Conservation (phyloP, 306 rosid genomes). For the Cercis canadensis region DNA sequence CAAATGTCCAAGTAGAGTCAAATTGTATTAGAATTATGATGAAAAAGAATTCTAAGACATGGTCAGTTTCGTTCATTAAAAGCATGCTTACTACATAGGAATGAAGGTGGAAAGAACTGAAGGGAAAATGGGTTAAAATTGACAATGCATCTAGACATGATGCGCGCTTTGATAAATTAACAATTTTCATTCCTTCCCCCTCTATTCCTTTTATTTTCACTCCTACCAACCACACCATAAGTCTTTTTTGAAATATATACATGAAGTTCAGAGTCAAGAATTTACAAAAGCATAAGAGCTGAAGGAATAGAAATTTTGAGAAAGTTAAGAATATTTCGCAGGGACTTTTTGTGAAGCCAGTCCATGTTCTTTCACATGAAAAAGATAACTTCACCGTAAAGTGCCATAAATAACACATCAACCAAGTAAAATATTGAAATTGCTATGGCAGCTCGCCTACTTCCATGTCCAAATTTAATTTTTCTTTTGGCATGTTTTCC, state of each 20-base stretch:
- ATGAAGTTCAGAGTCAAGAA: neutral
- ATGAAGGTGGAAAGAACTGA: neutral
- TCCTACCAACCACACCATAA: too few species aligned
- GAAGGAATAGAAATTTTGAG: slow-evolving; percentile 67
- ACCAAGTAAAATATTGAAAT: slow-evolving; percentile 60
- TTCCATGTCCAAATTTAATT: slow-evolving; percentile 52
- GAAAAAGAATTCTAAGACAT: neutral
- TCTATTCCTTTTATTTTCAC: too few species aligned
- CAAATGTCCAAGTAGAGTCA: too few species aligned
- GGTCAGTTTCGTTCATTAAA: neutral
- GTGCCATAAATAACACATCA: slow-evolving; percentile 44
- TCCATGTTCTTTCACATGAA: slow-evolving; percentile 59
- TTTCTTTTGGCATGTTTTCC: too few species aligned
- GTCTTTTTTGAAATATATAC: neutral
- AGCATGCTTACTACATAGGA: neutral
- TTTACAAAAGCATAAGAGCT: slow-evolving; percentile 73
- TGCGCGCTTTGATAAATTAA: neutral
- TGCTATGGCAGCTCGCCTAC: slow-evolving; percentile 67
- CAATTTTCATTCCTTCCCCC: neutral
- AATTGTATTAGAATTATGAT: too few species aligned
- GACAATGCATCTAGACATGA: too few species aligned
- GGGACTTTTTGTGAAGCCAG: slow-evolving; percentile 56
- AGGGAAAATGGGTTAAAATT: too few species aligned
- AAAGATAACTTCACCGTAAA: slow-evolving; percentile 57
- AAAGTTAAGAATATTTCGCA: slow-evolving; percentile 48